Percentiles rank a stretch among this genome's conserved stretches.
phyloP scores from a whole-genome alignment of 345 rosid genomes.

The sweet orange (Citrus sinensis) region DVS_A1.0 CM039169.1:17405501-17406000 shows the following conservation, averaged over 20 bases:
- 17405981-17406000: not conserved
- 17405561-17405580: not conserved
- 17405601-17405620: not conserved
- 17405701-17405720: not conserved
- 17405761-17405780: not conserved
- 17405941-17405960: not conserved
- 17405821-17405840: not conserved
- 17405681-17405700: constrained; percentile 10
- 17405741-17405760: not conserved
- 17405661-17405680: constrained; percentile 9
- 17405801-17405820: not conserved
- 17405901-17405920: not conserved
- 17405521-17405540: not conserved
- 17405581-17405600: not conserved
- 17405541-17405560: not conserved
- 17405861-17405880: not conserved
- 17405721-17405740: not conserved
- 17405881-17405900: not conserved
- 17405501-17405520: constrained; percentile 5
- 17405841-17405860: not conserved
- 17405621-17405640: not conserved
- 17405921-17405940: not conserved
- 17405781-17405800: not conserved
- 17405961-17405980: not conserved
- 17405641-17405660: not conserved